A percentile compares a stretch with the other conserved stretches of the same genome.
Conservation (phyloP, 805 yeast genomes). For the Metschnikowia kunwiensis region DNA sequence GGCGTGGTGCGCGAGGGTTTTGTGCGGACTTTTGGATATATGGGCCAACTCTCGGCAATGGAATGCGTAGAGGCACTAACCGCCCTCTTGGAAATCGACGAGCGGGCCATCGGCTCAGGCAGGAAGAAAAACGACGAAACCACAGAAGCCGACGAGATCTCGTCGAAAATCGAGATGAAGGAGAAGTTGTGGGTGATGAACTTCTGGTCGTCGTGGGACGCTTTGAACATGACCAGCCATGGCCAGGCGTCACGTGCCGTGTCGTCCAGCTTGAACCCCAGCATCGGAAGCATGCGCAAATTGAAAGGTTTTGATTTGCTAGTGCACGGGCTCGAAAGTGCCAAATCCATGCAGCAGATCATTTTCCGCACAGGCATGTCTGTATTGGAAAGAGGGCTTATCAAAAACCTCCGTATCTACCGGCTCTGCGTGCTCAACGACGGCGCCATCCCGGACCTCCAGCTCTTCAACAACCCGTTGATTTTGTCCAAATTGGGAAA, state of each 20-base stretch:
- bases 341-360: slow-evolving; percentile 78
- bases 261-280: slow-evolving; percentile 16
- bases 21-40: slow-evolving; percentile 78
- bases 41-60: slow-evolving; percentile 84
- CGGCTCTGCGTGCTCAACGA: slow-evolving; percentile 86
- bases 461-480: slow-evolving; percentile 78
- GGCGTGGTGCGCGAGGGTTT: slow-evolving; percentile 85
- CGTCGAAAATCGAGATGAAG: slow-evolving; percentile 34
- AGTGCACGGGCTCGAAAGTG: slow-evolving; percentile 71
- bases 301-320: slow-evolving; percentile 51
- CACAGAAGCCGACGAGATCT: slow-evolving; percentile 24
- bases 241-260: slow-evolving; percentile 17
- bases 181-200: slow-evolving; percentile 73
- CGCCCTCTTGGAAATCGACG: slow-evolving; percentile 64
- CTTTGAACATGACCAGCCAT: slow-evolving; percentile 37
- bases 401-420: slow-evolving; percentile 76
- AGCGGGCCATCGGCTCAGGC: slow-evolving; percentile 22
- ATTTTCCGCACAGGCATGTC: slow-evolving; percentile 87
- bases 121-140: slow-evolving; percentile 7
- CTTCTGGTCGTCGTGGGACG: slow-evolving; percentile 61
- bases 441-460: slow-evolving; percentile 68
- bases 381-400: slow-evolving; percentile 75
- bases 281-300: slow-evolving; percentile 23
- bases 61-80: slow-evolving; percentile 88
- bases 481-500: slow-evolving; percentile 79